A percentile compares a stretch with the other conserved stretches of the same genome.
Evolutionary conservation across 345 rosid species (phyloP).

Genomic region (Geranium brycei): DNA sequence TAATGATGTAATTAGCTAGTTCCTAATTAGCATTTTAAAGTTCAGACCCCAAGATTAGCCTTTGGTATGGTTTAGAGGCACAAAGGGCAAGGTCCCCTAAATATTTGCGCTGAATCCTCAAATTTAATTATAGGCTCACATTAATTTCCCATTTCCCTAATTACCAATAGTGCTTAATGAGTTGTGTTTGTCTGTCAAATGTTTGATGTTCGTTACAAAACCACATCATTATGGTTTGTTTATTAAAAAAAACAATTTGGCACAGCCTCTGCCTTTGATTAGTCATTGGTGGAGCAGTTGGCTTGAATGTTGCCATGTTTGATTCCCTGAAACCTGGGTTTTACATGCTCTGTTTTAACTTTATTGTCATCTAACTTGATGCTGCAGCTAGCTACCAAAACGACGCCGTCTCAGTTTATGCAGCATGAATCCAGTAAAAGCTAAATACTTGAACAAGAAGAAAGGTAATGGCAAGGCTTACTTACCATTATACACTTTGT

Average conservation of each 20-base stretch:
- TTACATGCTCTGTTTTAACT: slow-evolving; percentile 17
- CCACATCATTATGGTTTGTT: slow-evolving; percentile 1
- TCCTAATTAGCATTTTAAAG: neutral
- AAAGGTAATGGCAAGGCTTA: neutral
- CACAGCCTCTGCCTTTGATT: slow-evolving; percentile 5
- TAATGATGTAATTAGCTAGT: neutral
- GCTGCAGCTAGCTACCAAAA: neutral
- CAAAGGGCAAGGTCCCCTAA: slow-evolving; percentile 17
- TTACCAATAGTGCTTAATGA: slow-evolving; percentile 27
- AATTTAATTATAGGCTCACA: slow-evolving; percentile 5
- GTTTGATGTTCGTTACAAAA: slow-evolving; percentile 7
- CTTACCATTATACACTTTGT: neutral
- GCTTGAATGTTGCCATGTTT: slow-evolving; percentile 42
- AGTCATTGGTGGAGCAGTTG: slow-evolving; percentile 45
- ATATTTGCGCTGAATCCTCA: slow-evolving; percentile 16
- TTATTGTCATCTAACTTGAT: neutral
- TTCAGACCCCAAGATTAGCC: slow-evolving; percentile 11
- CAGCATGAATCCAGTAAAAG: neutral
- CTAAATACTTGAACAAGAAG: neutral
- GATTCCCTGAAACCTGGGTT: slow-evolving; percentile 38
- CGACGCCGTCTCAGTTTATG: too few species aligned
- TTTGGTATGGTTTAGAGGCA: slow-evolving; percentile 17
- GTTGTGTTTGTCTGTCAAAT: slow-evolving; percentile 32
- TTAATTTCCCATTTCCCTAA: slow-evolving; percentile 4
- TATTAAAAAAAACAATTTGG: slow-evolving; percentile 2